Evolutionary conservation across 805 yeast genomes (phyloP), one percentile per base, ranked within the genome.

Genomic region (Starmerella tilneyi): DNA sequence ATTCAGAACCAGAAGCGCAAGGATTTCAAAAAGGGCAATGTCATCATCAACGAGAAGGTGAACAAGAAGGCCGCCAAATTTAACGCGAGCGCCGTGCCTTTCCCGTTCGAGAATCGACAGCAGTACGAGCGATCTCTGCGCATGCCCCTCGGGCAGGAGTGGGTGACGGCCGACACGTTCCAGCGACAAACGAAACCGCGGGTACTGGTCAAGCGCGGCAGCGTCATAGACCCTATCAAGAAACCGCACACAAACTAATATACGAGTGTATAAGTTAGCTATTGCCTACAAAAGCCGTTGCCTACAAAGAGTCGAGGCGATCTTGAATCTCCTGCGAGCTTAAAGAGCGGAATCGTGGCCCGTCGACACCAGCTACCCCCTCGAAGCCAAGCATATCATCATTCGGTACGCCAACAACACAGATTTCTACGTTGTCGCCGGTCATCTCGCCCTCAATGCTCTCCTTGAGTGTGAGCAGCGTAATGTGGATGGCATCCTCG

Each of bases 401-500:
- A 56, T 84, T 80, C 36, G 94, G 82, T 42, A 76, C 81, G 45
- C 95, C 88, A 43, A 92, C 78, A 32, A 92, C 73, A 20, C 89
- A 81, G 48, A 92, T 83, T 65, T 92, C 98, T 52, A 92, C 89
- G 38, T 94, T 88, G 54, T 86, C 94, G 39, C 97, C 97, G 52
- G 82, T 86, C 76, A 92, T 83, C 61, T 92, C 99, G 46, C 98
- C 98, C 64, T 92, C 99, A 42, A 92, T 89, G 21, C 94, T 79
- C 66, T 92, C 99, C 65, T 92, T 92, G 62, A 92, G 72, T 4
- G 98, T 92, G 57, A 92, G 70, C 38, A 92, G 71, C 1, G 97
- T 96, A 61, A 89, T 92, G 64, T 92, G 97, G 53, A 92, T 84
- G 41, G 97, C 99, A 63, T 92, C 99, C 67, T 92, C 99, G 52